Conservation (phyloP, 108 stramenopile species). For the Epithemia pelagica region DNA sequence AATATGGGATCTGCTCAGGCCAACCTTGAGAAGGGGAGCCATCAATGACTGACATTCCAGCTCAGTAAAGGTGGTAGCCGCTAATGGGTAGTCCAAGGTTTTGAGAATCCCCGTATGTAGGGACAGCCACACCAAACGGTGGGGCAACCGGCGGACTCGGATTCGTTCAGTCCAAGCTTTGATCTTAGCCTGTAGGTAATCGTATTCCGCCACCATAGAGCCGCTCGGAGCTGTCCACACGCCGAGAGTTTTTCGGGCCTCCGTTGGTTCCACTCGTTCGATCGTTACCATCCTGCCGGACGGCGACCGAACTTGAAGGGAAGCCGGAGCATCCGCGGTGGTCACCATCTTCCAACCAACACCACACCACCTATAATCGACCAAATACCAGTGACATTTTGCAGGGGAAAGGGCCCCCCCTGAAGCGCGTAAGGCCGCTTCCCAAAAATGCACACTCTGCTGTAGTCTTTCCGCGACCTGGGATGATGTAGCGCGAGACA, state of each 20-base stretch:
- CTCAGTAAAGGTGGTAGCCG: neutral
- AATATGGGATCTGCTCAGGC: neutral
- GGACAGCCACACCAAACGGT: constrained; percentile 6
- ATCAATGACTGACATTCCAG: neutral
- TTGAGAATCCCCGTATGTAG: neutral
- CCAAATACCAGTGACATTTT: constrained; percentile 13
- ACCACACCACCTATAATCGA: constrained; percentile 4
- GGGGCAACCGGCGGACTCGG: neutral
- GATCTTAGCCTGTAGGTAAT: neutral
- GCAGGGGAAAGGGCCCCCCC: constrained; percentile 12
- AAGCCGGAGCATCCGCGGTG: neutral
- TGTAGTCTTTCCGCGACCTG: neutral
- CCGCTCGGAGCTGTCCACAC: neutral
- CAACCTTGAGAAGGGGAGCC: neutral
- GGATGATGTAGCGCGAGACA: neutral
- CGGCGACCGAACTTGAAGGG: neutral
- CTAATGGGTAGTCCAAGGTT: neutral
- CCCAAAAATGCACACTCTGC: constrained; percentile 6
- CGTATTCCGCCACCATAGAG: neutral
- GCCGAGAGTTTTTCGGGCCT: neutral
- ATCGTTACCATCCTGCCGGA: neutral
- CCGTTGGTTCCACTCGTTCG: neutral
- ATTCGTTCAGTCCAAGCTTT: constrained; percentile 3
- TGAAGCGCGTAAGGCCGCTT: constrained; percentile 3
- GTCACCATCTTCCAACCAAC: neutral